A percentile compares a stretch with the other conserved stretches of the same genome.
These are phyloP conservation scores for Scheffersomyces parashehatae DNA, from an alignment of 1,139 yeast species.

Conservation along the genomic window DNA sequence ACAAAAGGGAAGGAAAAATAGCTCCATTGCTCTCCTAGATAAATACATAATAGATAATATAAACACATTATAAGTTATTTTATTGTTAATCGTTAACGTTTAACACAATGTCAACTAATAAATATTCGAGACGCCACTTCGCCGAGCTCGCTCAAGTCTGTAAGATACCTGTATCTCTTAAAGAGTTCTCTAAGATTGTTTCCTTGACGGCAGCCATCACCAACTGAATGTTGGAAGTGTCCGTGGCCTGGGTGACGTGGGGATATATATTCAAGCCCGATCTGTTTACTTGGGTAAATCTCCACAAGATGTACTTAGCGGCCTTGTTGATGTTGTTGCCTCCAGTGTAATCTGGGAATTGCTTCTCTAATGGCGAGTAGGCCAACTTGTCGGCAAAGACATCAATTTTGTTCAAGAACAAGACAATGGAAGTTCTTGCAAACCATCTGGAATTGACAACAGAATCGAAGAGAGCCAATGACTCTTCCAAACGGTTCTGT, in stretches of 20 bases:
- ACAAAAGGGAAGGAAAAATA: too few species aligned
- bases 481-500: constrained; percentile 84
- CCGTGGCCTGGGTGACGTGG: constrained; percentile 93
- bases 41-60: too few species aligned
- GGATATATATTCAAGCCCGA: constrained; percentile 83
- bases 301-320: constrained; percentile 90
- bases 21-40: too few species aligned
- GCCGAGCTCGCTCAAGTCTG: constrained; percentile 13
- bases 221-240: constrained; percentile 81
- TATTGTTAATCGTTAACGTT: too few species aligned
- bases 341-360: constrained; percentile 89
- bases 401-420: constrained; percentile 87
- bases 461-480: constrained; percentile 81
- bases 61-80: too few species aligned
- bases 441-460: constrained; percentile 96
- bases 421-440: constrained; percentile 78
- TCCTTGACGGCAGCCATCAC: constrained; percentile 93
- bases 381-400: constrained; percentile 84
- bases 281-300: constrained; percentile 83
- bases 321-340: constrained; percentile 89
- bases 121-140: too few species aligned
- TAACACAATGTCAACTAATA: too few species aligned
- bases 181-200: constrained; percentile 79
- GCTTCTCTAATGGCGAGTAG: constrained; percentile 75
- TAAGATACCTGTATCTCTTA: constrained; percentile 82